Conservation (phyloP, 495 filamentous ascomycete genomes). For the Symbiotaphrina buchneri region DNA sequence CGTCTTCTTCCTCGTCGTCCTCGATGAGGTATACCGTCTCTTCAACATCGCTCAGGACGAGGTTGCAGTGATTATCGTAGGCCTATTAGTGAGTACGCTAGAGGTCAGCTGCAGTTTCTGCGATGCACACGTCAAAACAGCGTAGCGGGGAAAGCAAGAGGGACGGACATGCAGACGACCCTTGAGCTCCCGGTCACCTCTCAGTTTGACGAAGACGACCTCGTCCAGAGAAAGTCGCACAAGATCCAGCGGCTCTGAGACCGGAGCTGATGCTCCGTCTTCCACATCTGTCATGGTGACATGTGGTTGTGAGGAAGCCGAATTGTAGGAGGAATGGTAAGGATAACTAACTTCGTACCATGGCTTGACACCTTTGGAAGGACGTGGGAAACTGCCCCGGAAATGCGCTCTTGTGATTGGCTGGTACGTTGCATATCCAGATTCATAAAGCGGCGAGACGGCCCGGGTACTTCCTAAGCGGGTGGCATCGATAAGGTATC, state of each 20-base stretch:
- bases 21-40: conserved; percentile 86
- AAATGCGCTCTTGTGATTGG: too few species aligned
- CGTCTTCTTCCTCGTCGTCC: conserved; percentile 64
- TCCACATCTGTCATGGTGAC: conserved; percentile 48
- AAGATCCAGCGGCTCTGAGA: conserved; percentile 80
- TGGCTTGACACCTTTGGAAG: too few species aligned
- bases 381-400: too few species aligned
- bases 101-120: too few species aligned
- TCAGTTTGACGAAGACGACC: conserved; percentile 87
- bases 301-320: neutral
- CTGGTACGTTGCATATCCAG: too few species aligned
- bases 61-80: conserved; percentile 95
- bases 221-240: conserved; percentile 88
- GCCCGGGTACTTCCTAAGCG: too few species aligned
- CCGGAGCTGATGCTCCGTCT: conserved; percentile 34
- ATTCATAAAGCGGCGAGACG: too few species aligned
- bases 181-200: conserved; percentile 88
- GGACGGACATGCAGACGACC: conserved; percentile 69
- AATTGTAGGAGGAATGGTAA: too few species aligned
- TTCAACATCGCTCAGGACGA: conserved; percentile 92
- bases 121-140: too few species aligned
- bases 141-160: too few species aligned
- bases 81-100: conserved; percentile 36
- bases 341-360: too few species aligned
- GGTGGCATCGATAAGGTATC: too few species aligned